Percentiles rank a stretch among this genome's conserved stretches.
Conservation (phyloP, 2,329 filamentous ascomycete genomes). For the Esteya vermicola region DNA sequence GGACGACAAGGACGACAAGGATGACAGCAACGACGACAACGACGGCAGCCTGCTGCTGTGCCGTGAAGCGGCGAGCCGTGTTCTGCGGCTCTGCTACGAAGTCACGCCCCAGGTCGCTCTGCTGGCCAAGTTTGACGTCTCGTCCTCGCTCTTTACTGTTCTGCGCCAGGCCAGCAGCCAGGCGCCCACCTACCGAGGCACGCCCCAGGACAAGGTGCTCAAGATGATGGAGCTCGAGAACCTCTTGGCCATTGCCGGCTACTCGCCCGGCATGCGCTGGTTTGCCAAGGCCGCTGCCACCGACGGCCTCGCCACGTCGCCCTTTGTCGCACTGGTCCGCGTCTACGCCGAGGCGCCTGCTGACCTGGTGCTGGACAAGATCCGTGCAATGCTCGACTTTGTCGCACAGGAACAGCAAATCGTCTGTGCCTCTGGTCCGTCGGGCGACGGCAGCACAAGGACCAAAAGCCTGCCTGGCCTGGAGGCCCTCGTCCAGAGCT, state of each 20-base stretch:
- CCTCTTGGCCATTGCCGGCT: conserved; percentile 63
- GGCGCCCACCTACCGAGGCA: conserved; percentile 17
- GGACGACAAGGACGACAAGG: conserved; percentile 64
- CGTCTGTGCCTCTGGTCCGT: not conserved
- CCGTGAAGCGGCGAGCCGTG: conserved; percentile 61
- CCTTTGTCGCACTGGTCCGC: conserved; percentile 57
- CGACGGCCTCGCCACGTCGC: conserved; percentile 48
- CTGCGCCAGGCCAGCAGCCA: conserved; percentile 44
- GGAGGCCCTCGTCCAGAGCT: conserved; percentile 27
- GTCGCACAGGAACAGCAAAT: conserved; percentile 53
- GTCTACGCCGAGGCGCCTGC: conserved; percentile 35
- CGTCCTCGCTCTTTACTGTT: conserved; percentile 55
- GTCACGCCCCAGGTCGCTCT: conserved; percentile 65
- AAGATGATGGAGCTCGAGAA: conserved; percentile 65
- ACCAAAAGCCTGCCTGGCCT: conserved; percentile 17
- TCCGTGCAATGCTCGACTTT: conserved; percentile 41
- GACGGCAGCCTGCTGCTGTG: conserved; percentile 60
- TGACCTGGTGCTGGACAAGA: conserved; percentile 32
- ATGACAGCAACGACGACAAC: conserved; percentile 43
- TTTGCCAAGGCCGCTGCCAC: conserved; percentile 71
- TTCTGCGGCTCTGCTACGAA: conserved; percentile 76
- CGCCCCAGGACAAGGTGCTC: conserved; percentile 37
- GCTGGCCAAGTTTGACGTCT: conserved; percentile 79
- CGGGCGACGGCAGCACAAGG: no score
- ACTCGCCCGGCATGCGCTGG: conserved; percentile 80